Conservation (phyloP, 192 early-diverging fungal species). For the Coemansia brasiliensis region DNA sequence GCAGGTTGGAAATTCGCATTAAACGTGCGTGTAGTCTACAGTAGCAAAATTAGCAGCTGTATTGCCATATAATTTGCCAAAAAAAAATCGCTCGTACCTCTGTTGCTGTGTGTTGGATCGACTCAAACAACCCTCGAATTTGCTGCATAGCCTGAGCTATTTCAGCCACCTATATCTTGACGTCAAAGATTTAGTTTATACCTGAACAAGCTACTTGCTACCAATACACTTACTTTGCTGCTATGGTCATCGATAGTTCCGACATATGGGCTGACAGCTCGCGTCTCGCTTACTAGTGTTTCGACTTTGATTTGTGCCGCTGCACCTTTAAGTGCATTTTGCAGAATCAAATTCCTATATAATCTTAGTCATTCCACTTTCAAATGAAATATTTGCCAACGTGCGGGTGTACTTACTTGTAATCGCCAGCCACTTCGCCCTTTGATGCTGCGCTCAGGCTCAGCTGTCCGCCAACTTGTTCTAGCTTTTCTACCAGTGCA, state of each 20-base stretch:
- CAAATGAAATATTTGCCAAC: too few relatives aligned
- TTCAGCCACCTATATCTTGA: conserved; percentile 2
- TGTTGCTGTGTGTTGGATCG: not conserved
- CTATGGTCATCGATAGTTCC: not conserved
- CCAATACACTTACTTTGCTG: not conserved
- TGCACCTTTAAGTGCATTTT: conserved; percentile 18
- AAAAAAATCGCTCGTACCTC: conserved; percentile 2
- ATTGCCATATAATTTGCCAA: not conserved
- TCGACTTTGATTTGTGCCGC: conserved; percentile 12
- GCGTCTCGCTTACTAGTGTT: not conserved
- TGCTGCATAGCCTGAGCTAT: not conserved
- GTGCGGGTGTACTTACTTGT: conserved; percentile 10
- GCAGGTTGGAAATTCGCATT: too few relatives aligned
- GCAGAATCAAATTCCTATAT: conserved; percentile 13
- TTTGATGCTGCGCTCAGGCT: conserved; percentile 17
- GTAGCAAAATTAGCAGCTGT: too few relatives aligned
- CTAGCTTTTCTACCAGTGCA: conserved; percentile 26
- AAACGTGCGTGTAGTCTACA: too few relatives aligned
- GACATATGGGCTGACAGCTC: not conserved
- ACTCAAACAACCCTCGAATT: not conserved
- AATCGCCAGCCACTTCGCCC: conserved; percentile 8
- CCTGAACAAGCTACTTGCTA: too few relatives aligned
- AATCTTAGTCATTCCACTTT: not conserved
- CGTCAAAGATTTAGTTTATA: too few relatives aligned
- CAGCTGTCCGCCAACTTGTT: conserved; percentile 28